Base-by-base conservation (phyloP, 1,284 basidiomycete species). In the Leccinum pallidistipes region DNA sequence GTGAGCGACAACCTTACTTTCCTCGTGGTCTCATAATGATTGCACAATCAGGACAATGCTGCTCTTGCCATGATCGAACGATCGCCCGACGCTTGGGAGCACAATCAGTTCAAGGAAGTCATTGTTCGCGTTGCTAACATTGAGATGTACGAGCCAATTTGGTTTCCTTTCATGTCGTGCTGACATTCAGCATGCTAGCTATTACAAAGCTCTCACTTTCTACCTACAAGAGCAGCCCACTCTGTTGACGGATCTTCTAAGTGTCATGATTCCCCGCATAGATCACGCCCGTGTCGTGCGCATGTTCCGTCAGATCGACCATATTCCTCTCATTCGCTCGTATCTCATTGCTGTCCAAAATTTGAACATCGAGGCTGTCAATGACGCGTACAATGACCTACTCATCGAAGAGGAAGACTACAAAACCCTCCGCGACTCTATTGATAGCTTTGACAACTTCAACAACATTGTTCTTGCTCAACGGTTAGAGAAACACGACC, bases 391-490 rank as follows among this genome's bases (percentile, higher is more conserved):
- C 81, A 97, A 98, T 73, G 93, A 95, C 70, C 80, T 99, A 36
- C 82, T 99, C 59, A 98, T 99, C 65, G 97, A 99, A 77, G 97
- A 99, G 77, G 97, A 99, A 77, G 97, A 99, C 76, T 95, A 95
- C 80, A 95, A 97, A 77, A 98, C 96, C 1, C 84, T 99, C 9
- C 89, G 97, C 12, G 95, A 95, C 73, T 95, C 93, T 24, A 95
- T 99, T 65, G 96, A 98, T 77, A 95, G 94, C 74, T 96, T 97
- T 72, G 95, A 98, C 78, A 98, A 97, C 79, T 99, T 98, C 81
- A 94, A 99, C 78, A 94, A 94, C 65, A 87, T 96, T 66, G 85
- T 81, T 54, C 86, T 99, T 32, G 97, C 97, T 3, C 85, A 86
- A 69, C 86, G 92, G 54, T 78, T 99, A 62, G 94, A 98, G 78